Percentiles rank a stretch among this genome's conserved stretches.
phyloP scores from a whole-genome alignment of 2,329 filamentous ascomycete genomes.

The Aureobasidium pullulans region DNA sequence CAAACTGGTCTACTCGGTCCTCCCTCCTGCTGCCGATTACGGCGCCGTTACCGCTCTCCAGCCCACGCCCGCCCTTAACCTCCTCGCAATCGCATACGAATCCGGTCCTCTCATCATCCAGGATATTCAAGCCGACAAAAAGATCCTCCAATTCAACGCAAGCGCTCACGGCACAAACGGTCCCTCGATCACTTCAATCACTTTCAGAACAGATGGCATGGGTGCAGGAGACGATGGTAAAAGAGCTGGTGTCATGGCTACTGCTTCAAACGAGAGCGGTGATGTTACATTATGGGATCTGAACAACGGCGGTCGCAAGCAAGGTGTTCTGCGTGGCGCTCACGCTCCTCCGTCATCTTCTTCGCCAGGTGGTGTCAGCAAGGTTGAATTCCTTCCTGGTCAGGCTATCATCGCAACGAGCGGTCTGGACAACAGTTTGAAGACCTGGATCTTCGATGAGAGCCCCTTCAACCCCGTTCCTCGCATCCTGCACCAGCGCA shows the following conservation, averaged over 20 bases:
- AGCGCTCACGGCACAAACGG: constrained; percentile 37
- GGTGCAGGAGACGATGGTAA: constrained; percentile 84
- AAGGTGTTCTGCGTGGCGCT: constrained; percentile 78
- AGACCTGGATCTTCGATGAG: constrained; percentile 95
- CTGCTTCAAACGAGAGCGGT: constrained; percentile 67
- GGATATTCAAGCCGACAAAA: constrained; percentile 71
- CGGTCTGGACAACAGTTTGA: constrained; percentile 86
- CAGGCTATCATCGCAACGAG: constrained; percentile 87
- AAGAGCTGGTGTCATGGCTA: constrained; percentile 88
- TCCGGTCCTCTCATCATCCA: constrained; percentile 72
- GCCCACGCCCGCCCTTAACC: constrained; percentile 72
- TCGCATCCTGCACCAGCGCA: constrained; percentile 74
- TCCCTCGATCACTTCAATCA: constrained; percentile 68
- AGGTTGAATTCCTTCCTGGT: constrained; percentile 78
- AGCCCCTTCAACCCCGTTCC: constrained; percentile 82
- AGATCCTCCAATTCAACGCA: constrained; percentile 52
- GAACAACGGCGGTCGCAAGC: constrained; percentile 78
- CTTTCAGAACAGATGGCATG: constrained; percentile 81
- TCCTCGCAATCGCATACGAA: constrained; percentile 82
- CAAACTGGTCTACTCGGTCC: constrained; percentile 83
- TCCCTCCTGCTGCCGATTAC: constrained; percentile 63
- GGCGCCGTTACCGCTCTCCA: constrained; percentile 83
- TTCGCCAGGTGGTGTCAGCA: constrained; percentile 72
- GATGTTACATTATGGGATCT: constrained; percentile 96
- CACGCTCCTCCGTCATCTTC: constrained; percentile 72